Conservation (phyloP, 148 eudicot species). For the Mesembryanthemum crystallinum region DNA sequence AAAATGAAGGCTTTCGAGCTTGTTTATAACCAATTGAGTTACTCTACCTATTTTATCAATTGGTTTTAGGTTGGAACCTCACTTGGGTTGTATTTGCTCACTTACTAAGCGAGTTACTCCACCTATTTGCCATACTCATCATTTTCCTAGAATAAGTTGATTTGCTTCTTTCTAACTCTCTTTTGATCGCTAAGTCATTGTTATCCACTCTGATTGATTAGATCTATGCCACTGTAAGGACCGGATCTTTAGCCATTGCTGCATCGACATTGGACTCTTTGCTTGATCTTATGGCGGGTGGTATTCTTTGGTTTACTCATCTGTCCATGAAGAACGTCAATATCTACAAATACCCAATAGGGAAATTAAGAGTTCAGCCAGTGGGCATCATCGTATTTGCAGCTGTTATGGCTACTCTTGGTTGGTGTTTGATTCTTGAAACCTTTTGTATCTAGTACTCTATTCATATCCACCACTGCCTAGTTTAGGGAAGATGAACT, state of each 20-base stretch:
- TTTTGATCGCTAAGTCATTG: not conserved
- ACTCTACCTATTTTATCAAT: too few species aligned
- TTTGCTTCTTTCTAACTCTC: not conserved
- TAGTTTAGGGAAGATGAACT: not conserved
- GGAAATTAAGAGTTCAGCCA: slow-evolving; percentile 93
- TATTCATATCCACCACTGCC: not conserved
- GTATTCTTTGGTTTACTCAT: slow-evolving; percentile 91
- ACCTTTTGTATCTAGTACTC: not conserved
- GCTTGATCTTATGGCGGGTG: slow-evolving; percentile 94
- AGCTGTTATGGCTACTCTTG: slow-evolving; percentile 95
- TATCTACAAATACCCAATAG: slow-evolving; percentile 87
- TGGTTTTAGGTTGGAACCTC: too few species aligned
- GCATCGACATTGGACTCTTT: slow-evolving; percentile 92
- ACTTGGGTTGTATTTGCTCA: too few species aligned
- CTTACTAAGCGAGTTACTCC: too few species aligned
- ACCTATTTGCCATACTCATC: too few species aligned
- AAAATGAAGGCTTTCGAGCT: too few species aligned
- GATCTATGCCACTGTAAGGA: slow-evolving; percentile 77
- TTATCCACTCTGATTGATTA: slow-evolving; percentile 23
- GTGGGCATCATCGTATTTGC: slow-evolving; percentile 93
- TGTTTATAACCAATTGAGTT: too few species aligned
- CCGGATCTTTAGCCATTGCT: slow-evolving; percentile 92
- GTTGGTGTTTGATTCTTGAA: slow-evolving; percentile 35
- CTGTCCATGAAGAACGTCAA: slow-evolving; percentile 81
- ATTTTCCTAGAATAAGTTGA: not conserved